Conservation (phyloP, 106 monocot species). For the Chionographis japonica region DNA sequence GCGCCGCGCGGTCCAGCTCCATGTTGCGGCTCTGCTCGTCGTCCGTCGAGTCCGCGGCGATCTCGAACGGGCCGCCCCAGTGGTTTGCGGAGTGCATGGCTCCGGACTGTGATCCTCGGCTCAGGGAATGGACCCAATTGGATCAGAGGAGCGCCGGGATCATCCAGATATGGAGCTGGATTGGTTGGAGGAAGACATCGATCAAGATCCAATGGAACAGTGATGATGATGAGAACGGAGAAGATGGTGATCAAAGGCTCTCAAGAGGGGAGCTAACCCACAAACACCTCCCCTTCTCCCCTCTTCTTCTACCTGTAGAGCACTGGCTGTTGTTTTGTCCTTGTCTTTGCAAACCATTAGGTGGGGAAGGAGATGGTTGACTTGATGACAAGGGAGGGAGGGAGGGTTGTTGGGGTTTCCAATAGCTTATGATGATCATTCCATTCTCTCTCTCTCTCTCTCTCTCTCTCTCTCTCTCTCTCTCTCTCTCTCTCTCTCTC, state of each 20-base stretch:
- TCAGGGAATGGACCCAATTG: neutral
- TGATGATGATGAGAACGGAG: neutral
- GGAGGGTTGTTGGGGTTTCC: neutral
- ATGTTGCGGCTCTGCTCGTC: conserved; percentile 70
- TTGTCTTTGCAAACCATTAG: conserved; percentile 1
- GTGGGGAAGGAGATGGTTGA: conserved; percentile 15
- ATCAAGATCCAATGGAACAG: neutral
- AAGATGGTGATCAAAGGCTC: no score
- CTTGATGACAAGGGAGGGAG: neutral
- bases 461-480: neutral
- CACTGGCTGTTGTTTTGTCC: conserved; percentile 6
- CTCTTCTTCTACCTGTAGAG: no score
- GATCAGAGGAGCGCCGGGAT: no score
- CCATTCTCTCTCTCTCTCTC: neutral
- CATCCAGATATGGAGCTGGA: neutral
- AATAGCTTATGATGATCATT: neutral
- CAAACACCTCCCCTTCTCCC: no score
- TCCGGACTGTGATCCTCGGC: no score
- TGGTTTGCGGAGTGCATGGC: conserved; percentile 65
- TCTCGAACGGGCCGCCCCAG: conserved; percentile 93
- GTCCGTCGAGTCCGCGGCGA: conserved; percentile 29
- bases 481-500: neutral
- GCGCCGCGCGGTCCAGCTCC: conserved; percentile 52
- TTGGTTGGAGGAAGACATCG: neutral
- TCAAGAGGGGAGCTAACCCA: no score